Evolutionary conservation across 495 filamentous ascomycete genomes (phyloP).

Genomic region (Sphaerosporella brunnea): DNA sequence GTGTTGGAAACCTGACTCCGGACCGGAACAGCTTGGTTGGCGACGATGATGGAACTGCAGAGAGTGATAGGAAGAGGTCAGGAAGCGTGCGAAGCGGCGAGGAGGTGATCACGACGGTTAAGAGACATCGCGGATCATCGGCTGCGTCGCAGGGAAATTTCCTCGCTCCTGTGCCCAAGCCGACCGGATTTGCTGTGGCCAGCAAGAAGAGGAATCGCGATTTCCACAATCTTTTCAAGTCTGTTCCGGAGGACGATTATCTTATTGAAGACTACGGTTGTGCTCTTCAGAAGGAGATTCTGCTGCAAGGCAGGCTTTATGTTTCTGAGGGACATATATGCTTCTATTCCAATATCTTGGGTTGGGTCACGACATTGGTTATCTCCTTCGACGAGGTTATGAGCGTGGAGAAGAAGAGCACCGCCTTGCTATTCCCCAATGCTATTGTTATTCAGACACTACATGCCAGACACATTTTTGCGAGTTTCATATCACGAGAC

Average conservation of each 20-base stretch:
- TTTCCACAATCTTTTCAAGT: slow-evolving; percentile 85
- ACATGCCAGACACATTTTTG: slow-evolving; percentile 87
- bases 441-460: slow-evolving; percentile 91
- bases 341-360: slow-evolving; percentile 97
- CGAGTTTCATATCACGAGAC: slow-evolving; percentile 84
- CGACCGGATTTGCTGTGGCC: slow-evolving; percentile 91
- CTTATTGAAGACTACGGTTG: slow-evolving; percentile 98
- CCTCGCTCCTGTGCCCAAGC: slow-evolving; percentile 37
- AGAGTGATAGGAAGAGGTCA: slow-evolving; percentile 41
- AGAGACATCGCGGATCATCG: slow-evolving; percentile 68
- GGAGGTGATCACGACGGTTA: slow-evolving; percentile 20
- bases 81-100: slow-evolving; percentile 57
- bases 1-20: slow-evolving; percentile 13
- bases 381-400: slow-evolving; percentile 98
- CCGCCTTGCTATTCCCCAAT: slow-evolving; percentile 90
- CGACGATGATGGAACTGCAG: slow-evolving; percentile 37
- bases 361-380: slow-evolving; percentile 91
- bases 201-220: slow-evolving; percentile 90
- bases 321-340: slow-evolving; percentile 95
- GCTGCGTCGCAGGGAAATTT: slow-evolving; percentile 53
- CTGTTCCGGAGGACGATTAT: slow-evolving; percentile 93
- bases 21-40: slow-evolving; percentile 30
- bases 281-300: slow-evolving; percentile 85
- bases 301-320: slow-evolving; percentile 84
- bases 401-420: slow-evolving; percentile 89